These are phyloP conservation scores for Coemansia sp. DNA, from an alignment of 192 early-diverging fungal species.

Conservation along the genomic window DNA sequence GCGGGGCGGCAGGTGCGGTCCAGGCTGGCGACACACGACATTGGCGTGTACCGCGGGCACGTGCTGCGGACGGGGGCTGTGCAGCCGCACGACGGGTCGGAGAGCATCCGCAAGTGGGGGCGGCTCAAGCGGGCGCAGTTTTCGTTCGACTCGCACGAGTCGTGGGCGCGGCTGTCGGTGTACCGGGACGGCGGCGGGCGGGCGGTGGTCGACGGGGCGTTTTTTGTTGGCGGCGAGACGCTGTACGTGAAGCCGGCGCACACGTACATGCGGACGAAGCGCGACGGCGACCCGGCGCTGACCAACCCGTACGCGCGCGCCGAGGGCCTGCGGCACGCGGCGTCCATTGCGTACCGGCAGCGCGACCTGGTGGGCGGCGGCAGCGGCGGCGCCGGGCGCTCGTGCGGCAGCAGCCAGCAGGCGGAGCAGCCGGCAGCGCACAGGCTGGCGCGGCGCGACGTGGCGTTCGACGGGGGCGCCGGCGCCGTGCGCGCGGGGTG, in stretches of 20 bases:
- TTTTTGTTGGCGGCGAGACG: conserved; percentile 54
- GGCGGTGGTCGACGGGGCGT: conserved; percentile 61
- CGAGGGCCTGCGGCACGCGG: conserved; percentile 21
- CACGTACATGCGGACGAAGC: conserved; percentile 57
- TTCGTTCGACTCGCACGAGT: conserved; percentile 42
- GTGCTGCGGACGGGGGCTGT: conserved; percentile 32
- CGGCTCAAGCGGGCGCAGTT: conserved; percentile 21
- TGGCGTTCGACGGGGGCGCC: conserved; percentile 19
- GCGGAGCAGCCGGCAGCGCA: conserved; percentile 12
- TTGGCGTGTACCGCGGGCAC: conserved; percentile 60
- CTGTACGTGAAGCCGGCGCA: conserved; percentile 58
- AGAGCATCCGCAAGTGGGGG: conserved; percentile 36
- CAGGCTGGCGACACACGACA: conserved; percentile 27
- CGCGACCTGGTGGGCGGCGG: conserved; percentile 50
- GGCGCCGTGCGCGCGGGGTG: conserved; percentile 35
- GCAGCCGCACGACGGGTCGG: conserved; percentile 18
- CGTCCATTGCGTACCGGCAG: conserved; percentile 63
- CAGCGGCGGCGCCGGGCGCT: no score
- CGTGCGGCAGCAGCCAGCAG: conserved; percentile 5
- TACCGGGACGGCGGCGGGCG: conserved; percentile 21
- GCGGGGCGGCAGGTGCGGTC: conserved; percentile 6
- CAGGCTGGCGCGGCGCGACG: conserved; percentile 31
- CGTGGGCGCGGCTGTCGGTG: conserved; percentile 59
- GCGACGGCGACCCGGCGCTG: conserved; percentile 54
- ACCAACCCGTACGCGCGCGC: conserved; percentile 25